phyloP scores from a whole-genome alignment of 2,329 filamentous ascomycete genomes.

The Thielaviopsis populi region DNA sequence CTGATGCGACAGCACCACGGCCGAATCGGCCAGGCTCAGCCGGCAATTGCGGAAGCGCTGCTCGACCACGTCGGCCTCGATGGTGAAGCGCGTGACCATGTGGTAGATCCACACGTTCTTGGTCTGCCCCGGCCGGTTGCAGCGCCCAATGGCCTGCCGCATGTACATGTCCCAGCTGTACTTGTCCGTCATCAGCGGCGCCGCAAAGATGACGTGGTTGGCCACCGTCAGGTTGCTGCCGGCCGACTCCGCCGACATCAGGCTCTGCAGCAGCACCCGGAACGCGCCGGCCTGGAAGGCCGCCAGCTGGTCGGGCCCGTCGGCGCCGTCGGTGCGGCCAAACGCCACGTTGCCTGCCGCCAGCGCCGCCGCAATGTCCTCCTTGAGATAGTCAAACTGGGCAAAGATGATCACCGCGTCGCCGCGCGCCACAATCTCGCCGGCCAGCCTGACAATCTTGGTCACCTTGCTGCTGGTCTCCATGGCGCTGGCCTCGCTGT shows the following conservation, averaged over 20 bases:
- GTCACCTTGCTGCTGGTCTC: constrained; percentile 18
- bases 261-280: constrained; percentile 25
- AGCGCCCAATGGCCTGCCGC: constrained; percentile 28
- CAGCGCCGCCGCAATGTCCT: constrained; percentile 16
- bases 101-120: constrained; percentile 28
- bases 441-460: constrained; percentile 18
- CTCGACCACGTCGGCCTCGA: constrained; percentile 29
- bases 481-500: background rate
- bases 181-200: constrained; percentile 23
- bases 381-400: constrained; percentile 23
- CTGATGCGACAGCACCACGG: background rate
- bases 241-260: constrained; percentile 27
- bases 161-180: constrained; percentile 25
- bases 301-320: background rate
- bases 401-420: constrained; percentile 27
- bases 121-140: constrained; percentile 27
- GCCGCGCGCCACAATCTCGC: constrained; percentile 6
- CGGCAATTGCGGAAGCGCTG: constrained; percentile 19
- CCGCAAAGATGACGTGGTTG: constrained; percentile 30
- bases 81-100: constrained; percentile 26
- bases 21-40: background rate
- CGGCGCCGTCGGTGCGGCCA: constrained; percentile 10
- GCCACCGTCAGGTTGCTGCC: constrained; percentile 30
- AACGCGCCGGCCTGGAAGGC: constrained; percentile 12
- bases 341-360: background rate